Base-by-base conservation (phyloP, 345 rosid species). In the Raphanus raphanistrum region DNA sequence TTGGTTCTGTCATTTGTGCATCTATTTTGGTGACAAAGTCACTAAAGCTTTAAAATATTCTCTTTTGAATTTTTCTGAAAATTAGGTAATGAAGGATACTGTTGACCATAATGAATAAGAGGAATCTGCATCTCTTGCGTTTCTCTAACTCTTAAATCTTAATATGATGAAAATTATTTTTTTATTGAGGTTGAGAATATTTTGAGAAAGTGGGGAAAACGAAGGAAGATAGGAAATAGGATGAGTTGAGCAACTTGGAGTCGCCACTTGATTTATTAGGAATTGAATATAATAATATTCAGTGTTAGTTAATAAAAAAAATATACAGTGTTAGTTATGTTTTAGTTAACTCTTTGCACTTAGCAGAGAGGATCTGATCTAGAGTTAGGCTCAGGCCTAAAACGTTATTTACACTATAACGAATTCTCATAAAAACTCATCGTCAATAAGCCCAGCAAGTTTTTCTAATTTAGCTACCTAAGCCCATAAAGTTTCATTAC, bases 11-110 rank as follows among this genome's bases (percentile, higher is more conserved):
- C 54, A n/a, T 43, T 67, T 66, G 25, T 57, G 66, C 4, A 28
- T 41, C 58, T 73, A n/a, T 73, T 58, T 66, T 57, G 43, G 78
- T 41, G 58, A 57, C 57, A 74, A 66, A 74, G 12, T 57, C 78
- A 66, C 57, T 66, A 66, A 57, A 57, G n/a, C 21, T 27, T 65
- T 2, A 36, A 41, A 58, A 17, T 66, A 31, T 32, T 17, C 50
- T 29, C 11, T 60, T 45, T 43, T 32, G 41, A 60, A 69, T 61
- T n/a, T n/a, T 61, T 35, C 74, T 69, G 41, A 11, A 36, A 68
- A 61, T n/a, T 76, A 69, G 54, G 50, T 21, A 76, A 76, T 43
- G 15, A 48, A 61, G 8, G 54, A 76, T 12, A 33, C 13, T 48
- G 41, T 76, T 45, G 68, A 45, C 36, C 73, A 29, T 66, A 59